A percentile compares a stretch with the other conserved stretches of the same genome.
Evolutionary conservation across 2,329 filamentous ascomycete genomes (phyloP).

Genomic region (Daldinia sp.): DNA sequence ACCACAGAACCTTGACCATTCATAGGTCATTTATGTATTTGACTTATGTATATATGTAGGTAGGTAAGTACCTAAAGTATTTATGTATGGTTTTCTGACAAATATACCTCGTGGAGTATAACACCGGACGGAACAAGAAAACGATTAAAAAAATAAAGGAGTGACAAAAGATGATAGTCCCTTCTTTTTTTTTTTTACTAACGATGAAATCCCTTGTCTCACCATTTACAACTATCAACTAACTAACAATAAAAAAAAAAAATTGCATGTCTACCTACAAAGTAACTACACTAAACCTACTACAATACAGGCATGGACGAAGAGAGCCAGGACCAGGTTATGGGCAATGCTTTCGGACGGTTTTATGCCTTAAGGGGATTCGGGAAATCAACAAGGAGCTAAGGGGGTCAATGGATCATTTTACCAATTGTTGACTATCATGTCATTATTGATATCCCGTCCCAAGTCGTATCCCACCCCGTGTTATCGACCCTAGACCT

Average conservation of each 20-base stretch:
- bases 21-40: conserved; percentile 15
- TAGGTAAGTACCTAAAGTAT: background rate
- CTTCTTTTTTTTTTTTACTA: background rate
- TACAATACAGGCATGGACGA: conserved; percentile 8
- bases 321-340: conserved; percentile 33
- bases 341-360: conserved; percentile 34
- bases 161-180: background rate
- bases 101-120: background rate
- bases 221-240: conserved; percentile 20
- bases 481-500: conserved; percentile 9
- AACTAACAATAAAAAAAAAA: conserved; percentile 26
- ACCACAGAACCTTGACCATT: conserved; percentile 19
- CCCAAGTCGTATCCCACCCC: background rate
- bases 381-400: conserved; percentile 41
- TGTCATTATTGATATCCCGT: conserved; percentile 33
- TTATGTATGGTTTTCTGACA: background rate
- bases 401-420: conserved; percentile 30
- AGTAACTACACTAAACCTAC: background rate
- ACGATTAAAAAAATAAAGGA: conserved; percentile 4
- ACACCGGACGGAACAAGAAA: conserved; percentile 1
- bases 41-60: too few relatives aligned
- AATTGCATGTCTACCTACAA: conserved; percentile 19
- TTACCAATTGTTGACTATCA: conserved; percentile 23
- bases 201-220: conserved; percentile 10
- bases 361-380: conserved; percentile 16